Conservation (phyloP, 495 filamentous ascomycete genomes). For the Astrothelium subdiscretum region DNA sequence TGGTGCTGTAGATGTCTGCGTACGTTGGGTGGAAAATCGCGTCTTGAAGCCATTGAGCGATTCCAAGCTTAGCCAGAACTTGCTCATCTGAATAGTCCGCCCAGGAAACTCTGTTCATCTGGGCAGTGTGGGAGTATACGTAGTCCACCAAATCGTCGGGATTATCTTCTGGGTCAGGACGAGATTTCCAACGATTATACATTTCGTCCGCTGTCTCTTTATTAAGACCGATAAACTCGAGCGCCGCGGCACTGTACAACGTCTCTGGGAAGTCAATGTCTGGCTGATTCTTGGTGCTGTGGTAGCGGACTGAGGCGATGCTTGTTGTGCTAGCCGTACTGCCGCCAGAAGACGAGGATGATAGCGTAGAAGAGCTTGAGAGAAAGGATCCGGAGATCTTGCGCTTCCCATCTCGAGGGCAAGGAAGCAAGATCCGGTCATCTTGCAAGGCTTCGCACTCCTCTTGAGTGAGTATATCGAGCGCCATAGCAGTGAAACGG, state of each 20-base stretch:
- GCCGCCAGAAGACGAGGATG: background rate
- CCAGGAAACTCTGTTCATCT: background rate
- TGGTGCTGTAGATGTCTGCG: background rate
- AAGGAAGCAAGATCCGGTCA: background rate
- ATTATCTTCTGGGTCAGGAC: background rate
- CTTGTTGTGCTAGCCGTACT: background rate
- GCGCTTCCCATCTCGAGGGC: background rate
- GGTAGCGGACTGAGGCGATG: background rate
- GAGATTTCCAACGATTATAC: background rate
- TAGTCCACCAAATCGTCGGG: background rate
- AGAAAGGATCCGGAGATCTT: background rate
- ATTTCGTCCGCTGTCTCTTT: background rate
- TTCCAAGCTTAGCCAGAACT: background rate
- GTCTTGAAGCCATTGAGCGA: background rate
- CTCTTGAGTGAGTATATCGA: background rate
- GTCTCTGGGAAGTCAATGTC: background rate
- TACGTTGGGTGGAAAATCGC: background rate
- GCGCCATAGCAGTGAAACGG: background rate
- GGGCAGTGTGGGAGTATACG: background rate
- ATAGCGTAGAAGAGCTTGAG: background rate
- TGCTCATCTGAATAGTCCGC: background rate
- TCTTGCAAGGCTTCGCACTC: background rate
- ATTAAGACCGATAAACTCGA: background rate
- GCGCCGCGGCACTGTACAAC: background rate
- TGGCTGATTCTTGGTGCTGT: background rate